Base-by-base conservation (phyloP, 805 yeast species). In the Schwanniomyces polymorphus region DNA sequence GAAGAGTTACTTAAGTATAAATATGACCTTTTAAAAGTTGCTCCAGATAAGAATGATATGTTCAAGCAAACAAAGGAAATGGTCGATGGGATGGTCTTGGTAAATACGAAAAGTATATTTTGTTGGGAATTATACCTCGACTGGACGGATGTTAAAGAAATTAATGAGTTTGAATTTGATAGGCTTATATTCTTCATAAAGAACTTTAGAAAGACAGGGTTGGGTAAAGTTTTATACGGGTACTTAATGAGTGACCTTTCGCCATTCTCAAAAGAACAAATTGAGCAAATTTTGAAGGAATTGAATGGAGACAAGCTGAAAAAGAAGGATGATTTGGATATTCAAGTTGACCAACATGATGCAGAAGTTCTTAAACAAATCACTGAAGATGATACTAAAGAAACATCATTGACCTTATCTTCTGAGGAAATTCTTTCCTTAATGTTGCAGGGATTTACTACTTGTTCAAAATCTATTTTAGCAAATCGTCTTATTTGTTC, bases 121-220 rank as follows among this genome's bases (percentile, higher is more conserved):
- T 88, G 91, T 1, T 91, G 97, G 96, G 73, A 76, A 33, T 58
- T 84, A 9, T 81, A 81, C 57, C 79, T 90, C 47, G 94, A 91
- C 52, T 86, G 92, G 86, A 54, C 70, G 23, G 96, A 91, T 62
- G 76, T 75, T 7, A 60, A 60, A 5, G 65, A 73, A 4, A 61
- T 90, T 5, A 64, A 70, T 8, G 75, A 76, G 2, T 60, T 86
- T 41, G 84, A 84, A 43, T 43, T 48, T 35, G 58, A 53, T 5
- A 60, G 74, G 4, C 52, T 88, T 1, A 54, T 74, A n/a, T 74
- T 67, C 29, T 88, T 80, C 58, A 68, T 88, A 38, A 67, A 68
- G 37, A 62, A 70, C 35, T 90, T 87, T 64, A 82, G 80, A 4
- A 65, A 62, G 18, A 82, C 79, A 41, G 90, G 90, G 0, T 62